phyloP scores from a whole-genome alignment of 257 asterid species.

The Petrea volubilis region DNA sequence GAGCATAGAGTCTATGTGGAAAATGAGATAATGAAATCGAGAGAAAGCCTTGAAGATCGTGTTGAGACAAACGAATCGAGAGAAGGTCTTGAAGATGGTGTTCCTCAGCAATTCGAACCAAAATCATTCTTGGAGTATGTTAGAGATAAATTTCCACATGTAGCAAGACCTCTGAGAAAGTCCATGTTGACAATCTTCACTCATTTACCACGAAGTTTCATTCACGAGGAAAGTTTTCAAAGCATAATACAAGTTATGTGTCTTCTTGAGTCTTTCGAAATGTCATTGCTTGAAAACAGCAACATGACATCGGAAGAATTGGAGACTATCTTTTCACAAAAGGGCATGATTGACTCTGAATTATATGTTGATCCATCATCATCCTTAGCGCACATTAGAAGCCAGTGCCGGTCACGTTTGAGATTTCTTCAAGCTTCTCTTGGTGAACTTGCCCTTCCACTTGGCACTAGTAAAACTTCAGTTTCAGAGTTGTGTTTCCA shows the following conservation, averaged over 20 bases:
- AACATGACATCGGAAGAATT: conserved; percentile 32
- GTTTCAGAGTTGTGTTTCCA: conserved; percentile 37
- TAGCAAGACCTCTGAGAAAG: conserved; percentile 33
- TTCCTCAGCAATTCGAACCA: neutral
- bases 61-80: conserved; percentile 14
- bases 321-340: conserved; percentile 25
- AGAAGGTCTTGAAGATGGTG: too few species aligned
- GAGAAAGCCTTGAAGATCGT: conserved; percentile 7
- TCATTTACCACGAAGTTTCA: conserved; percentile 43
- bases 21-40: conserved; percentile 25
- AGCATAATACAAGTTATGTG: conserved; percentile 25
- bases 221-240: conserved; percentile 34
- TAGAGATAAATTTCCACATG: conserved; percentile 32
- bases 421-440: conserved; percentile 34
- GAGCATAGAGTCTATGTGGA: conserved; percentile 30
- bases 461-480: neutral
- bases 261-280: conserved; percentile 35
- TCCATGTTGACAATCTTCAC: conserved; percentile 35
- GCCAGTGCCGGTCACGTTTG: conserved; percentile 28
- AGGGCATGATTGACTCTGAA: neutral
- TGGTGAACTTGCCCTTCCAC: conserved; percentile 33
- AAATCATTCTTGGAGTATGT: conserved; percentile 37
- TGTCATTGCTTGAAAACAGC: conserved; percentile 31
- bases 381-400: conserved; percentile 24
- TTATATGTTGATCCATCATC: conserved; percentile 4